Evolutionary conservation across 805 yeast genomes (phyloP), one percentile per base, ranked within the genome.

Genomic region (Yamadazyma olivae): DNA sequence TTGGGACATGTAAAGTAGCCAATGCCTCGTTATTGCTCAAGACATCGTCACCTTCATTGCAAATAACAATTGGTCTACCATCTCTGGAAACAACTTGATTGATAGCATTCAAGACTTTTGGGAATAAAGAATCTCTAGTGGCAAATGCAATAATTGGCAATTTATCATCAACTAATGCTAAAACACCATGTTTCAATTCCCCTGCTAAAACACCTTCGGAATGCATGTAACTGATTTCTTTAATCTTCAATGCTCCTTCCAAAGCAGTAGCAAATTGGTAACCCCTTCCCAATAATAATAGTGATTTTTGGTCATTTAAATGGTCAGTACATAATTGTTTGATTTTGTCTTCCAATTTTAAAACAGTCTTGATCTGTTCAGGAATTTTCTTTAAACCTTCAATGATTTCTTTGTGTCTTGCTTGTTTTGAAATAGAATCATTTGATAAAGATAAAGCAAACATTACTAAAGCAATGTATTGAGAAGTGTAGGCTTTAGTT

Each of bases 171-270:
- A 93, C 97, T 41, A 93, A 75, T 6, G 99, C 99, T 54, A 93
- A 77, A 21, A 88, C 96, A 67, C 99, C 99, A 59, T 93, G 99
- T 65, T 93, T 93, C 67, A 93, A 79, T 68, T 93, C 99, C 62
- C 99, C 99, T 16, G 99, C 99, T 48, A 93, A 79, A 36, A 93
- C 96, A 71, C 99, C 99, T 70, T 93, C 99, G 15, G 97, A 88
- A 63, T 93, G 99, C 88, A 93, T 93, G 64, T 93, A 93, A 3
- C 98, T 91, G 45, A 93, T 93, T 66, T 93, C 99, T 70, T 93
- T 93, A 60, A 93, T 91, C 70, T 93, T 93, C 56, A 93, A 77
- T 9, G 99, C 99, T 59, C 99, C 99, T 69, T 93, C 99, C 53
- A 93, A 74, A 17, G 99, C 98, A 45, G 96, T 82, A 10, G 99